Percentiles rank a stretch among this genome's conserved stretches.
Evolutionary conservation across 2,329 filamentous ascomycete genomes (phyloP).

Genomic region (Aspergillus tamarii): DNA sequence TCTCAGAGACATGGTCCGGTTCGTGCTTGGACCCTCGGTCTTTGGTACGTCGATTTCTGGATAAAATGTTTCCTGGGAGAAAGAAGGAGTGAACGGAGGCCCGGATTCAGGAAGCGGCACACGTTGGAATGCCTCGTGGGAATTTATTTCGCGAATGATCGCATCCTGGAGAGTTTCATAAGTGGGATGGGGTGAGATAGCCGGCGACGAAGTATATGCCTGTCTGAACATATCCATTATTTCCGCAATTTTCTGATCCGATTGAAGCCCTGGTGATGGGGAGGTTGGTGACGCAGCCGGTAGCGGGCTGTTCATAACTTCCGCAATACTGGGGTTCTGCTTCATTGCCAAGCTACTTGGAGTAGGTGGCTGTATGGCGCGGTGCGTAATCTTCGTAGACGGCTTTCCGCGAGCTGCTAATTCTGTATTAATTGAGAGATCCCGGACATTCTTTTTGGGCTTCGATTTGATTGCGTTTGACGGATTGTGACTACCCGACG

Average conservation of each 20-base stretch:
- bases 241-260: constrained; percentile 41
- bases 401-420: constrained; percentile 37
- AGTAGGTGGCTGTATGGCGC: constrained; percentile 41
- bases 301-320: constrained; percentile 47
- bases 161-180: constrained; percentile 48
- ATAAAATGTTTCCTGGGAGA: constrained; percentile 30
- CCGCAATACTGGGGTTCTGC: constrained; percentile 42
- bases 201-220: constrained; percentile 37
- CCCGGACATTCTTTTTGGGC: constrained; percentile 42
- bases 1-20: constrained; percentile 32
- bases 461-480: constrained; percentile 22
- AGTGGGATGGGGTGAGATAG: constrained; percentile 36
- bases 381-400: constrained; percentile 37
- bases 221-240: constrained; percentile 48
- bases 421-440: constrained; percentile 46
- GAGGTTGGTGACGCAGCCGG: constrained; percentile 31
- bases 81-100: constrained; percentile 37
- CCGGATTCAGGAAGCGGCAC: constrained; percentile 37
- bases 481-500: constrained; percentile 16
- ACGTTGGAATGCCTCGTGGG: constrained; percentile 45
- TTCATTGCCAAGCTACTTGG: constrained; percentile 30
- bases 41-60: constrained; percentile 13
- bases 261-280: constrained; percentile 26
- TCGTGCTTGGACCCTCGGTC: constrained; percentile 19
- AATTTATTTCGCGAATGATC: constrained; percentile 49